phyloP scores from a whole-genome alignment of 441 rosid species.

The Adansonia grandidieri region DNA sequence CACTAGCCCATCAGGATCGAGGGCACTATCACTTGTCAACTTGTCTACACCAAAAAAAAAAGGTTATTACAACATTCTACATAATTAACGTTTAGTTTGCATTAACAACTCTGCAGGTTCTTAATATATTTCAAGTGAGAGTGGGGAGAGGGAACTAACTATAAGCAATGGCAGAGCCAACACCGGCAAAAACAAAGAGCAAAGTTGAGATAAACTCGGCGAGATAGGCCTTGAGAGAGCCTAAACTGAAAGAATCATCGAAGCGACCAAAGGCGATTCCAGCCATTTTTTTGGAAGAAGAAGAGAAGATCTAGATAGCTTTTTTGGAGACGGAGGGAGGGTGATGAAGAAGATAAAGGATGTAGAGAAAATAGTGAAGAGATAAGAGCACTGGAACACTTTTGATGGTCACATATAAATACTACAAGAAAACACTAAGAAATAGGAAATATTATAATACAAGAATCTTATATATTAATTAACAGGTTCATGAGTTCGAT shows the following conservation, averaged over 20 bases:
- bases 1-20: conserved; percentile 82
- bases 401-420: conserved; percentile 21
- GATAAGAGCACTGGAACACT: neutral
- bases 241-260: conserved; percentile 78
- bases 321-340: neutral
- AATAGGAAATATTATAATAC: neutral
- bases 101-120: neutral
- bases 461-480: neutral
- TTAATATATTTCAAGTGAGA: neutral
- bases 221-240: conserved; percentile 75
- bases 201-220: conserved; percentile 93
- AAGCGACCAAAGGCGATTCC: conserved; percentile 77
- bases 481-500: neutral
- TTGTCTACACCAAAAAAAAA: conserved; percentile 44
- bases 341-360: neutral
- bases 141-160: conserved; percentile 39
- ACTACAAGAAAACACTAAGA: neutral
- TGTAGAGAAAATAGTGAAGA: neutral
- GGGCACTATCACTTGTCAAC: conserved; percentile 77
- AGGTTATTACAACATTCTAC: neutral
- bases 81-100: neutral
- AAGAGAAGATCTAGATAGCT: neutral
- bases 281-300: conserved; percentile 43
- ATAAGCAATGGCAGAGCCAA: conserved; percentile 86
- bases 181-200: conserved; percentile 48